Percentiles rank a stretch among this genome's conserved stretches.
Conservation (phyloP, 495 filamentous ascomycete genomes). For the Astrothelium macrocarpum region DNA sequence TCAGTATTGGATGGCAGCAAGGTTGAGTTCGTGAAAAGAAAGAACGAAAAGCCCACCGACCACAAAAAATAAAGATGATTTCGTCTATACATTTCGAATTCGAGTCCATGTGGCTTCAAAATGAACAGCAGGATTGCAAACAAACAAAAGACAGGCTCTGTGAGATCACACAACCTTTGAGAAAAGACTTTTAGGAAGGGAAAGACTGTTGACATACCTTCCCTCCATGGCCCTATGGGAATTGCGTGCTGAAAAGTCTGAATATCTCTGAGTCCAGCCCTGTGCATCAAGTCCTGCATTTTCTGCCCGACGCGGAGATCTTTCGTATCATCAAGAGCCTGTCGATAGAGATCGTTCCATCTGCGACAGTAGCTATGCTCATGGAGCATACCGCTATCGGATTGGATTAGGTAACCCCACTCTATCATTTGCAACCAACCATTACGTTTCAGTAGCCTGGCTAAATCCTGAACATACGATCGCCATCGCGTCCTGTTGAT, state of each 20-base stretch:
- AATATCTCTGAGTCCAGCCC: conserved; percentile 15
- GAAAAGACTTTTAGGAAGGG: background rate
- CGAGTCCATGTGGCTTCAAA: too few species aligned
- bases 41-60: background rate
- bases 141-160: too few species aligned
- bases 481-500: conserved; percentile 70
- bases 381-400: conserved; percentile 75
- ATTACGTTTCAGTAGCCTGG: conserved; percentile 52
- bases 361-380: conserved; percentile 29
- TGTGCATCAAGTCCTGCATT: conserved; percentile 14
- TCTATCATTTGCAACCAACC: conserved; percentile 93
- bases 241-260: background rate
- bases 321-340: conserved; percentile 20
- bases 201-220: conserved; percentile 16
- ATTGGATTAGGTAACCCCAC: conserved; percentile 79
- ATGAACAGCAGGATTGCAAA: too few species aligned
- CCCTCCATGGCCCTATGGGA: conserved; percentile 22
- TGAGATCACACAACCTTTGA: too few species aligned
- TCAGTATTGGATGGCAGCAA: background rate
- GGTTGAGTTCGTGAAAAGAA: background rate
- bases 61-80: background rate
- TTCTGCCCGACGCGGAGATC: conserved; percentile 26
- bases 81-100: too few species aligned
- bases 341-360: conserved; percentile 26
- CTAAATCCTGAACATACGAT: conserved; percentile 70